Evolutionary conservation across 495 filamentous ascomycete species (phyloP).

Genomic region (Diplogelasinospora grovesii): DNA sequence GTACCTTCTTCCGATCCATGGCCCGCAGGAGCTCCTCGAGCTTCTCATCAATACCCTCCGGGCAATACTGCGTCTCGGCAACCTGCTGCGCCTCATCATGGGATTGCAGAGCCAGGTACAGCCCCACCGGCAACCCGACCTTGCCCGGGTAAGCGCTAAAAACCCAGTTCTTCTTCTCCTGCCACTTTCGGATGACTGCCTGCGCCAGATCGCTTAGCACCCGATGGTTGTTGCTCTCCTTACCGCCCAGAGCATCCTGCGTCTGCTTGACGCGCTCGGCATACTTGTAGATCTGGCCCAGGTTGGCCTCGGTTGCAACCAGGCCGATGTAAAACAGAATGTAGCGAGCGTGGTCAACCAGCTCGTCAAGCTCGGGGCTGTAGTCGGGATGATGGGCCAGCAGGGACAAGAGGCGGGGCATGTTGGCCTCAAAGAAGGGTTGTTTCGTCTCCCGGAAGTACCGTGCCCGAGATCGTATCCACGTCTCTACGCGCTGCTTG

Average conservation of each 20-base stretch:
- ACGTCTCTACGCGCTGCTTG: constrained; percentile 69
- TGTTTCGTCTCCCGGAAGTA: constrained; percentile 47
- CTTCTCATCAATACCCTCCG: constrained; percentile 71
- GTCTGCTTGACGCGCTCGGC: constrained; percentile 90
- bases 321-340: constrained; percentile 80
- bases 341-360: constrained; percentile 76
- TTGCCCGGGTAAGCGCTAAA: constrained; percentile 80
- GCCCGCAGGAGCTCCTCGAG: constrained; percentile 58
- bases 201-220: constrained; percentile 85
- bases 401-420: constrained; percentile 77
- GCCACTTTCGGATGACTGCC: constrained; percentile 72
- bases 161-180: constrained; percentile 66
- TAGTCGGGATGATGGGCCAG: constrained; percentile 96
- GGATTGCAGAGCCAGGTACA: constrained; percentile 68
- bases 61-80: constrained; percentile 74
- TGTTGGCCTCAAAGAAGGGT: constrained; percentile 71
- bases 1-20: constrained; percentile 50
- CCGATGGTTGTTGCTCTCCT: constrained; percentile 64
- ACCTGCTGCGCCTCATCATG: constrained; percentile 77
- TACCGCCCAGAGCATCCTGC: constrained; percentile 66
- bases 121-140: constrained; percentile 65
- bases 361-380: constrained; percentile 54
- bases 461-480: constrained; percentile 73
- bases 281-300: constrained; percentile 84
- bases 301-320: constrained; percentile 77